Percentiles rank a stretch among this genome's conserved stretches.
phyloP scores from a whole-genome alignment of 2,329 filamentous ascomycete species.

The Orbilia brochopaga region DNA sequence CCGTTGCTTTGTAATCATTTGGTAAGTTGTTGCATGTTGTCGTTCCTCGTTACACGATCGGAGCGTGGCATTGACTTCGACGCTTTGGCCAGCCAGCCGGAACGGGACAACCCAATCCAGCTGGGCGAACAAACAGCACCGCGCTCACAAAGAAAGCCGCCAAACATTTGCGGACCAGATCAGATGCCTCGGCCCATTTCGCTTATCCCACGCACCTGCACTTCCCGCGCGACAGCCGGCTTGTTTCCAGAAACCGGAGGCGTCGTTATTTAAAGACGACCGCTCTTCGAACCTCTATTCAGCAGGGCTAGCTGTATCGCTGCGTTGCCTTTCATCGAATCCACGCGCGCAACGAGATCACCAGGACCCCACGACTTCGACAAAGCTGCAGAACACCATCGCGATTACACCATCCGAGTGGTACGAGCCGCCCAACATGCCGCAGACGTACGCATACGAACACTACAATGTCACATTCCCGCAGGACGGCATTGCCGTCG shows the following conservation, averaged over 20 bases:
- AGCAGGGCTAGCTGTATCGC: neutral
- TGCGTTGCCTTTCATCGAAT: neutral
- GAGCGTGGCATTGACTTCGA: no score
- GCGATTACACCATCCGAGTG: slow-evolving; percentile 5
- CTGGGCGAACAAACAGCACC: no score
- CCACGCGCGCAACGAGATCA: neutral
- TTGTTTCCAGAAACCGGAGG: slow-evolving; percentile 13
- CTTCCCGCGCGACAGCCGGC: slow-evolving; percentile 18
- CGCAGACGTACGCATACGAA: slow-evolving; percentile 60
- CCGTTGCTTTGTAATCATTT: no score
- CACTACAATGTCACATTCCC: slow-evolving; percentile 79
- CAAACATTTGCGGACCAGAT: no score
- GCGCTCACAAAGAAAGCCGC: no score
- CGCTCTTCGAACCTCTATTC: neutral
- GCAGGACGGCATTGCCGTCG: slow-evolving; percentile 76
- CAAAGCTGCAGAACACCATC: neutral
- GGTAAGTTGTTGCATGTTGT: no score
- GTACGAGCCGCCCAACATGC: slow-evolving; percentile 24
- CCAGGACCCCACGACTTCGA: neutral
- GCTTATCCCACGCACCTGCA: slow-evolving; percentile 26
- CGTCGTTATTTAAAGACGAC: slow-evolving; percentile 32
- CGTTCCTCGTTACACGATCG: no score
- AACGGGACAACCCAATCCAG: no score
- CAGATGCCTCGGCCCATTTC: slow-evolving; percentile 48
- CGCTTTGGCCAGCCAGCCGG: no score